Base-by-base conservation (phyloP, 352 stramenopile species). In the Phytophthora agathidicida region DNA sequence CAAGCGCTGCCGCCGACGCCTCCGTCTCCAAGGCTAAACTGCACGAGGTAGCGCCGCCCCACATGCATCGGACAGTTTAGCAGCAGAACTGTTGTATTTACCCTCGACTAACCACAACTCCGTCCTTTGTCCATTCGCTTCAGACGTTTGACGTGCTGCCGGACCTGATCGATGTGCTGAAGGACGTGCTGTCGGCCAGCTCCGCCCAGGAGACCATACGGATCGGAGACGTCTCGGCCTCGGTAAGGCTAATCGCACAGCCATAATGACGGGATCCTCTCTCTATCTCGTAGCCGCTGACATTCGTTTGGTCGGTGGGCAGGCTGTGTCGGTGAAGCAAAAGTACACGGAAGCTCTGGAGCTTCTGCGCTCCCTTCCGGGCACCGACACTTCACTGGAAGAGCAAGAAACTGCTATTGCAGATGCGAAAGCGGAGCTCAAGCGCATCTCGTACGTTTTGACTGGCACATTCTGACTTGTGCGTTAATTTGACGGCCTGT, bases 161-260 rank as follows among this genome's bases (percentile, higher is more conserved):
- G 6, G 86, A 80, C 53, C 71, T 94, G 26, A 94, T 94, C 49
- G 86, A 94, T 35, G 82, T 91, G 56, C 75, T 94, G 26, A 94
- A 91, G 56, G 86, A 94, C 62, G 82, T 94, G 45, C 56, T 92
- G 20, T 82, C 83, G 17, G 82, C 83, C n/a, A 80, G 66, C 13
- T 87, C 83, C 14, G 80, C 65, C 27, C 83, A 94, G 52, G 86
- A 93, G 39, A 88, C 80, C 13, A 92, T 84, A 39, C 69, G 86
- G 19, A 73, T 94, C 17, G 86, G 86, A 54, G 86, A 94, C 48
- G 71, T 94, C 26, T 93, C 86, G n/a, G 64, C 81, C 2, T 91
- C 86, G 38, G 86, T 92, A 68, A 39, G 71, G 4, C 10, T n/a
- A n/a, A n/a, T 46, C 11, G 5, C 17, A 16, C 17, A 8, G 10